phyloP scores from a whole-genome alignment of 306 rosid species.

The Glycine soja region DNA sequence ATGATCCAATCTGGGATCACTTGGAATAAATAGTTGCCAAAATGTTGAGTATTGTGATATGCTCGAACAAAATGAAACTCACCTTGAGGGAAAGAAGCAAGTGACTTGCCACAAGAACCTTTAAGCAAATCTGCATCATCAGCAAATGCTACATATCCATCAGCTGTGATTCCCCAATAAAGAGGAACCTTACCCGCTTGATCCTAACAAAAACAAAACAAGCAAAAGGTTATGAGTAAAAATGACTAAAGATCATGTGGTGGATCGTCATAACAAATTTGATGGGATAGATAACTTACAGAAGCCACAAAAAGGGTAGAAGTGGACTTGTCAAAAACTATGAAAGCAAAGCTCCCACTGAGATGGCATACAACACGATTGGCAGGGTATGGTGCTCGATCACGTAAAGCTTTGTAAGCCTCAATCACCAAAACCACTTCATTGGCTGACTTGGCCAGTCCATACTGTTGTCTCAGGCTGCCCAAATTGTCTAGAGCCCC shows the following conservation, averaged over 20 bases:
- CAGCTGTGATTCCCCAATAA: conserved; percentile 99
- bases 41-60: neutral
- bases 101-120: conserved; percentile 98
- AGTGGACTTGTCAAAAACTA: conserved; percentile 92
- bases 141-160: conserved; percentile 92
- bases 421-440: conserved; percentile 87
- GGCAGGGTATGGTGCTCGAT: conserved; percentile 94
- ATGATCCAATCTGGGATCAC: neutral
- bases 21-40: neutral
- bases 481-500: conserved; percentile 95
- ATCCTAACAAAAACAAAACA: conserved; percentile 62
- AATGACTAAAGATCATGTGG: neutral
- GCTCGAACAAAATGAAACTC: conserved; percentile 17
- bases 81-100: conserved; percentile 99
- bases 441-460: conserved; percentile 80
- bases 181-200: conserved; percentile 83
- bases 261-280: neutral
- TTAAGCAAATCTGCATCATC: conserved; percentile 88
- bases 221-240: neutral
- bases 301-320: conserved; percentile 90
- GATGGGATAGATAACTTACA: conserved; percentile 54
- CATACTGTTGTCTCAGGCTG: conserved; percentile 90
- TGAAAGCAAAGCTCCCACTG: conserved; percentile 81
- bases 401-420: conserved; percentile 96
- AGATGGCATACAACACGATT: conserved; percentile 94